Evolutionary conservation across 2,329 filamentous ascomycete species (phyloP), one percentile per base, ranked within the genome.

Genomic region (Chrysosphaeria jannelii): DNA sequence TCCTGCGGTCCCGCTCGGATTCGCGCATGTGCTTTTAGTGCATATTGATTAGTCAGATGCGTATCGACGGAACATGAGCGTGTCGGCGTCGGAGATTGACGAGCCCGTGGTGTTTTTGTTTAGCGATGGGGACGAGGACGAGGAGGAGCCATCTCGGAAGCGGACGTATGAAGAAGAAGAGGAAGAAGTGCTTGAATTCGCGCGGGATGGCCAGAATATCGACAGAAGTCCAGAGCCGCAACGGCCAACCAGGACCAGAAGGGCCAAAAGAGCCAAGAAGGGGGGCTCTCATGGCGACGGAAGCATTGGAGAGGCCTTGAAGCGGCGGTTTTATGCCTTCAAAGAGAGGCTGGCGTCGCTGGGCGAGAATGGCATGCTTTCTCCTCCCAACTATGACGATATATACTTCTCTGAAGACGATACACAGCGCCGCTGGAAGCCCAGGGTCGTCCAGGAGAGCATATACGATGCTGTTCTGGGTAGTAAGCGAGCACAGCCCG

Each of bases 311-410:
- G 60, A 68, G 11, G 81, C 89, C 37, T 39, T 90, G 14, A 52
- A 57, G 30, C 44, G 56, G 12, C 58, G 81, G n/a, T 57, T 69
- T 13, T 47, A 42, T n/a, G 44, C 52, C 12, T 79, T 89, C 35
- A 68, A 85, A 25, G 45, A 52, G 21, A 48, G 53, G n/a, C 47
- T 46, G 22, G 50, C 61, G 17, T 41, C 41, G 14, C 45, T 78
- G 22, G 59, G 63, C 27, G 58, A 69, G 26, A 59, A 57, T 5
- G 75, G 70, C 0, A 46, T 91, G 20, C 65, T 59, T 30, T 41
- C 88, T 3, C 76, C 85, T 0, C 85, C 85, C 0, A 57, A 60
- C 23, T 89, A 70, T 37, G 57, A 65, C 1, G 64, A 66, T 22
- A 51, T 91, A 10, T 53, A 70, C 7, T 79, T 90, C 31, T 71